Evolutionary conservation across 2,329 filamentous ascomycete species (phyloP), one percentile per base, ranked within the genome.

Genomic region (Ceratocystis variospora): DNA sequence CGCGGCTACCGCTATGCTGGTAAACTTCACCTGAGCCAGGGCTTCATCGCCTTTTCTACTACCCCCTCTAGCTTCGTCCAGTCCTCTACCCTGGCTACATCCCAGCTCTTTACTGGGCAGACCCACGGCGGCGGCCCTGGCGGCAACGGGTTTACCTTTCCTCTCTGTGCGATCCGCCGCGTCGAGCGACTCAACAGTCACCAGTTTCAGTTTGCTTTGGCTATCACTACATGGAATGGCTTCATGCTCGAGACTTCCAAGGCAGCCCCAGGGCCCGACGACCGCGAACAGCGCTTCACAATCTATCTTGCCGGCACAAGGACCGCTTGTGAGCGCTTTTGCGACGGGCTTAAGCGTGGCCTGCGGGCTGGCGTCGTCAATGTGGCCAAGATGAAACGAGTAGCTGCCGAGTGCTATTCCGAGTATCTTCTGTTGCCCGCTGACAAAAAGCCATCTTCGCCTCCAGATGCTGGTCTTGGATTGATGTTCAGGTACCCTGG

Each of bases 31-130:
- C 79, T 99, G 69, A 96, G 91, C 75, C 93, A 99, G 77, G 84
- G 89, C 71, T 99, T 89, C 77, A 85, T 99, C 71, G 97, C 92
- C 80, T 99, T 99, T 79, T 96, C 92, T 0, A 96, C 94, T 6
- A 90, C 94, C 64, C 87, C 90, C 17, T 89, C 90, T 8, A 95
- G 90, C 77, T 96, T 96, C 76, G 76, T 89, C 53, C 86, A 86
- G 69, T 87, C 87, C 0, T 88, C 93, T 17, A 96, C 86, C 74
- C 85, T 88, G 22, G 87, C 85, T 69, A 87, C 88, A 0, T 92
- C 91, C 22, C 90, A 87, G 61, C 84, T 85, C 67, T 97, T 95
- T 77, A 95, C 90, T 3, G 94, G 92, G 17, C 90, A 96, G 75
- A 96, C 93, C 33, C 88, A 96, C 73, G 91, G 94, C 68, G 90